Evolutionary conservation across 257 asterid genomes (phyloP), one percentile per base, ranked within the genome.

Genomic region (Nicotiana attenuata): DNA sequence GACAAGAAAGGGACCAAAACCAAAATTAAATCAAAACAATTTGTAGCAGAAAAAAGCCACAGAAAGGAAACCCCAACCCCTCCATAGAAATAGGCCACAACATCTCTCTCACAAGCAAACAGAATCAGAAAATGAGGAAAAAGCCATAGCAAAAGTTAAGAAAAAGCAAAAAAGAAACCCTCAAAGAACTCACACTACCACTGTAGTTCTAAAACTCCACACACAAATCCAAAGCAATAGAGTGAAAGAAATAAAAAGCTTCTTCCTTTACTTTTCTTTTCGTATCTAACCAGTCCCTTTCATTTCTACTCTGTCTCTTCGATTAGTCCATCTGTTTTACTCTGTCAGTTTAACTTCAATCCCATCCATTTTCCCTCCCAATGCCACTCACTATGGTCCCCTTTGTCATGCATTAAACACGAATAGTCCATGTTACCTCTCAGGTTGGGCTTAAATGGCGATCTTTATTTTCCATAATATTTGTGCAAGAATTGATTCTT

Each of bases 271-370:
- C 19, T 14, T 6, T 52, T 52, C 17, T 52, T 14, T 52, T 19
- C 14, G 79, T 73, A 73, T 47, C 63, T 47, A 47, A 73, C 63
- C 61, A 73, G 61, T 47, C 79, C 79, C 79, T 73, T 73, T 73
- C 79, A 73, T 47, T 47, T 73, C 79, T 50, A 24, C 15, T 15
- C 79, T 73, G 61, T 73, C 79, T 73, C 50, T 73, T 47, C 35
- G 15, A 24, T 50, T 47, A 73, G 17, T 73, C 79, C 7, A 47
- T 50, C 79, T 73, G 79, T 50, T 22, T 24, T 73, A 3, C 9
- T 20, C 63, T 73, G 79, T 73, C 79, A 73, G 22, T 50, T 47
- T 60, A 45, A 45, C 26, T 7, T 57, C 64, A 57, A 57, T 7
- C 64, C 64, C 64, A 57, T 71, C 63, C 22, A 24, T 73, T 47